Evolutionary conservation across 441 rosid species (phyloP).

Genomic region (Pelargonium fulgidum): DNA sequence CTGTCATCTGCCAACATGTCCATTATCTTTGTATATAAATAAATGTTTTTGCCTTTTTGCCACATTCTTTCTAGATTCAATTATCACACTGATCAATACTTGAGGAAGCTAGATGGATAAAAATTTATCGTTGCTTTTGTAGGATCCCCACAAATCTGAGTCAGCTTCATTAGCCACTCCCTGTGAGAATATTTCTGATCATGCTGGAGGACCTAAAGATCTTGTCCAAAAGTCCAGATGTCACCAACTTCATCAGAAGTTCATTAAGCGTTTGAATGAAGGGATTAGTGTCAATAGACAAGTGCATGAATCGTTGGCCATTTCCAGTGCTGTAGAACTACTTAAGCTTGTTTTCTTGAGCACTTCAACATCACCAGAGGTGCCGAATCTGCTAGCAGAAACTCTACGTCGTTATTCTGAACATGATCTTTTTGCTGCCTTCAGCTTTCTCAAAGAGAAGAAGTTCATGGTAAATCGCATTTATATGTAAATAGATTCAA

Average conservation of each 20-base stretch:
- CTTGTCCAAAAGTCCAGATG: slow-evolving; percentile 38
- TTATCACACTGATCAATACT: background rate
- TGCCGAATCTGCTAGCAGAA: slow-evolving; percentile 66
- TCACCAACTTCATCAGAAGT: slow-evolving; percentile 49
- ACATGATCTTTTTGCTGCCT: slow-evolving; percentile 90
- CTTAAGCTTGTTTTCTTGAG: slow-evolving; percentile 90
- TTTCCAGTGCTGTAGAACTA: slow-evolving; percentile 89
- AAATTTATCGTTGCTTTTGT: slow-evolving; percentile 22
- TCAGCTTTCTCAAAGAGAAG: slow-evolving; percentile 87
- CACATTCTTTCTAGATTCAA: background rate
- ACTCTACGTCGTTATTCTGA: slow-evolving; percentile 84
- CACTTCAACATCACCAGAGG: slow-evolving; percentile 56
- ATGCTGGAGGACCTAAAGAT: slow-evolving; percentile 35
- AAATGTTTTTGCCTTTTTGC: background rate
- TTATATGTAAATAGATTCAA: slow-evolving; percentile 17
- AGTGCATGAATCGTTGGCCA: slow-evolving; percentile 68
- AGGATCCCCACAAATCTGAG: slow-evolving; percentile 42
- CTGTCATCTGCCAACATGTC: slow-evolving; percentile 1
- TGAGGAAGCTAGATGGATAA: slow-evolving; percentile 19
- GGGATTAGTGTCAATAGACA: slow-evolving; percentile 41
- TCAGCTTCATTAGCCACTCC: slow-evolving; percentile 33
- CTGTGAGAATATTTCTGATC: slow-evolving; percentile 24
- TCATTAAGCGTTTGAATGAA: slow-evolving; percentile 51
- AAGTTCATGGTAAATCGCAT: slow-evolving; percentile 64
- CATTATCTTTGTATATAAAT: background rate